Evolutionary conservation across 2,329 filamentous ascomycete species (phyloP), one percentile per base, ranked within the genome.

Genomic region (Sarocladiaceae sp.): DNA sequence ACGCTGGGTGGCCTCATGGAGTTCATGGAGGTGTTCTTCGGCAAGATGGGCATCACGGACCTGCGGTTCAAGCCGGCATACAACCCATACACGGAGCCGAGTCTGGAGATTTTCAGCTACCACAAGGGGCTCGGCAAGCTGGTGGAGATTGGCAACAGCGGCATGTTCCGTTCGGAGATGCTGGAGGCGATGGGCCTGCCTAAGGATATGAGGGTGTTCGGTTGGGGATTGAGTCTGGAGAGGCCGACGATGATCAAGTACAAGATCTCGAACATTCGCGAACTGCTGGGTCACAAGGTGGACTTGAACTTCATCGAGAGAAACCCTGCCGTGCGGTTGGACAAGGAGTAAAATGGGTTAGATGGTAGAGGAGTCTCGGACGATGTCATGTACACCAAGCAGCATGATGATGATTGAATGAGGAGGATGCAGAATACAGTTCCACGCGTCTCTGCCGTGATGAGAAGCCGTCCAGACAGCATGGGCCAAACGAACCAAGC

Each of bases 121-220:
- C 93, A 97, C 73, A 79, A 84, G 58, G 91, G 89, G 3, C 71
- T 96, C 41, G 80, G 80, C 57, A 95, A 95, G 72, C 84, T 94
- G 70, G 88, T 97, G 20, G 93, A 97, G 70, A 97, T 97, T 61
- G 93, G 93, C 48, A 97, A 98, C 71, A 91, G 85, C 56, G 93
- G 93, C 51, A 97, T 98, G 90, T 98, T 98, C 81, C 78, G 93
- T 53, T 90, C 93, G 2, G 93, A 98, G 68, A 96, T 97, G 91
- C 67, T 96, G 58, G 85, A 95, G 67, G 74, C 89, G 4, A 95
- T 96, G 90, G 91, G 91, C 26, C 67, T 97, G 58, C 90, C 90
- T 19, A 88, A 83, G 67, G 86, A 95, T 58, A 81, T 97, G 80
- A 75, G 86, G 50, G 90, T 96, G 9, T 97, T 95, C 61, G 93